Percentiles rank a stretch among this genome's conserved stretches.
phyloP scores from a whole-genome alignment of 805 yeast species.

The Candida hispaniensis region DNA sequence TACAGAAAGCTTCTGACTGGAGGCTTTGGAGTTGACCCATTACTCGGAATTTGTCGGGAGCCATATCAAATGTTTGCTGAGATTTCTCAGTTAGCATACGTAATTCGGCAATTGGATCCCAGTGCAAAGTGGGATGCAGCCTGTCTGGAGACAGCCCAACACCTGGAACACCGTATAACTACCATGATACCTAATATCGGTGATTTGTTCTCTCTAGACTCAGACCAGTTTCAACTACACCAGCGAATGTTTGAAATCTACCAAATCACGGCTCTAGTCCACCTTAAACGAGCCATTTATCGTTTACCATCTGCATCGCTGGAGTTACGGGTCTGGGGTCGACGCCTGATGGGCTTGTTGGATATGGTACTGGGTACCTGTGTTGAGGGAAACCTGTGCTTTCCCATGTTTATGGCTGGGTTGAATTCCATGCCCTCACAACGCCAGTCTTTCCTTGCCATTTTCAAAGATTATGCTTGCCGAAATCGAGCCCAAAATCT shows the following conservation, averaged over 20 bases:
- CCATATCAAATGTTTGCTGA: conserved; percentile 59
- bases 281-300: conserved; percentile 54
- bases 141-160: conserved; percentile 22
- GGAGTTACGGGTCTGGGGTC: conserved; percentile 49
- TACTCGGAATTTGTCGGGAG: conserved; percentile 62
- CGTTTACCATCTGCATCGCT: conserved; percentile 49
- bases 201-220: conserved; percentile 34
- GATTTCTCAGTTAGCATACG: conserved; percentile 49
- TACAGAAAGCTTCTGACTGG: conserved; percentile 42
- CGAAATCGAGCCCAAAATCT: conserved; percentile 61
- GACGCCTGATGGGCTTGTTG: conserved; percentile 44
- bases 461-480: conserved; percentile 46
- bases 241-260: conserved; percentile 60
- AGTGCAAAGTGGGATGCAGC: conserved; percentile 5
- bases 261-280: conserved; percentile 57
- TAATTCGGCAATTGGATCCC: conserved; percentile 34
- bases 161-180: conserved; percentile 41
- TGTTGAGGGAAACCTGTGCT: conserved; percentile 61
- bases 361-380: conserved; percentile 54
- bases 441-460: conserved; percentile 25
- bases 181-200: conserved; percentile 41
- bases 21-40: conserved; percentile 47
- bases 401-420: conserved; percentile 72
- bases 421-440: conserved; percentile 40
- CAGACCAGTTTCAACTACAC: conserved; percentile 51